A percentile compares a stretch with the other conserved stretches of the same genome.
Conservation (phyloP, 305 asterid species). For the Rubia peregrina region DNA sequence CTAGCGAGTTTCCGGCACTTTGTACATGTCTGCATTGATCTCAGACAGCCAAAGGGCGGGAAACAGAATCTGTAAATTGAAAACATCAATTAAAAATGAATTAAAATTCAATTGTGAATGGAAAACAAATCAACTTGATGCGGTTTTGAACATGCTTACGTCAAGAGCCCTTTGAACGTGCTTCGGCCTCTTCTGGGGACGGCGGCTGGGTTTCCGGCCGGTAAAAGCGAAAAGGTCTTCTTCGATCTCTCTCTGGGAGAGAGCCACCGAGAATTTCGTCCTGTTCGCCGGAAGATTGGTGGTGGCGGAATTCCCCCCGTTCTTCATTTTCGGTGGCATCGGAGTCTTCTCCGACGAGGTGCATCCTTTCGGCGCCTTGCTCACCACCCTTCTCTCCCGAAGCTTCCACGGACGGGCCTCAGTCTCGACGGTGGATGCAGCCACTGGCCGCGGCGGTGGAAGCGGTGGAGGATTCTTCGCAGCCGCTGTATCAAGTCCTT, state of each 20-base stretch:
- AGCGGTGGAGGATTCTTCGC: background rate
- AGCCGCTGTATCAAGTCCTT: slow-evolving; percentile 20
- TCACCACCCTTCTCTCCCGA: no score
- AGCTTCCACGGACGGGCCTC: background rate
- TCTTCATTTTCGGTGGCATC: slow-evolving; percentile 32
- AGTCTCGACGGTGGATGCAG: background rate
- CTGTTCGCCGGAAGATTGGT: slow-evolving; percentile 31
- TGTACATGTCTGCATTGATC: slow-evolving; percentile 68
- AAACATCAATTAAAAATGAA: slow-evolving; percentile 29
- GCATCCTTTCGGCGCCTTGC: slow-evolving; percentile 31
- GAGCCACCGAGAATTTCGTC: slow-evolving; percentile 54
- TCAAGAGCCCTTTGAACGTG: slow-evolving; percentile 60
- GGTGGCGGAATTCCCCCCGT: slow-evolving; percentile 18
- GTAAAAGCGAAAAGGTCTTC: slow-evolving; percentile 64
- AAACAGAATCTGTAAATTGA: slow-evolving; percentile 45
- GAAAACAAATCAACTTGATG: background rate
- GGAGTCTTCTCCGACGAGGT: slow-evolving; percentile 16
- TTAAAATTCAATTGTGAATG: background rate
- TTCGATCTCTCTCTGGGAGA: slow-evolving; percentile 59
- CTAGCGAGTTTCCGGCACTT: slow-evolving; percentile 53
- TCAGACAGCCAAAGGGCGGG: slow-evolving; percentile 79
- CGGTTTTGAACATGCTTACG: slow-evolving; percentile 33
- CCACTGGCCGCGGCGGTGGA: slow-evolving; percentile 16
- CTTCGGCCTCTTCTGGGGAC: slow-evolving; percentile 70
- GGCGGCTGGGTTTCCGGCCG: slow-evolving; percentile 63